A percentile compares a stretch with the other conserved stretches of the same genome.
Evolutionary conservation across 176 grass and related monocot genomes (phyloP).

Genomic region (maize (Zea mays)): Zm-B73-REFERENCE-NAM-5.0 NC_050096.1:41272501-41273000

Average conservation of each 20-base stretch:
- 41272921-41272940: constrained; percentile 81
- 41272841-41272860: constrained; percentile 67
- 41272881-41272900: constrained; percentile 46
- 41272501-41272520: constrained; percentile 73
- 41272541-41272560: constrained; percentile 82
- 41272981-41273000: constrained; percentile 88
- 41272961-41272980: constrained; percentile 95
- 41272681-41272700: constrained; percentile 47
- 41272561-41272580: constrained; percentile 80
- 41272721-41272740: constrained; percentile 70
- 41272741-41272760: constrained; percentile 66
- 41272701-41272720: constrained; percentile 69
- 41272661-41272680: constrained; percentile 33
- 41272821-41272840: constrained; percentile 70
- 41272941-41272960: constrained; percentile 76
- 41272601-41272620: constrained; percentile 73
- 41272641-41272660: constrained; percentile 86
- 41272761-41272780: constrained; percentile 52
- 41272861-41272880: constrained; percentile 70
- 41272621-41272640: constrained; percentile 82
- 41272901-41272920: constrained; percentile 79
- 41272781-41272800: constrained; percentile 42
- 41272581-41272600: constrained; percentile 63
- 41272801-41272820: constrained; percentile 78
- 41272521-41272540: constrained; percentile 58